Percentiles rank a stretch among this genome's conserved stretches.
These are phyloP conservation scores for Leucosporidium yakuticum DNA, from an alignment of 768 basidiomycete genomes.

Conservation along the genomic window DNA sequence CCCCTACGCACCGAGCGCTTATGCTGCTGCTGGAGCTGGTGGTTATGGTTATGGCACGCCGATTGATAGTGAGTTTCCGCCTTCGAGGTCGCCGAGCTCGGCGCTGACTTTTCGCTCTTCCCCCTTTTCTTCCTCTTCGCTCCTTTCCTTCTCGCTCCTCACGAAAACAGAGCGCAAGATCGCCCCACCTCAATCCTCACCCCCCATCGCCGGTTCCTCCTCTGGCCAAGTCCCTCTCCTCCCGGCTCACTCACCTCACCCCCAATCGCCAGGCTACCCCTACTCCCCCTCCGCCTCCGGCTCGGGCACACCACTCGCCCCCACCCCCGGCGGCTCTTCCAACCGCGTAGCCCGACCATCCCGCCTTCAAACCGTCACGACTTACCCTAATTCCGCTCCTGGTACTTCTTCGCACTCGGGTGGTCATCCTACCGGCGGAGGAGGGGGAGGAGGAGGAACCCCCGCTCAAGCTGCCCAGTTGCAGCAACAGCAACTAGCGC, in stretches of 20 bases:
- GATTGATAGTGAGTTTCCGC: slow-evolving; percentile 8
- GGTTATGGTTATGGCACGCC: neutral
- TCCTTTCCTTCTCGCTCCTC: neutral
- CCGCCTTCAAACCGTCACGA: slow-evolving; percentile 26
- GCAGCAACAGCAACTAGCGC: slow-evolving; percentile 21
- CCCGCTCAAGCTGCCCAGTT: slow-evolving; percentile 21
- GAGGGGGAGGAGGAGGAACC: neutral
- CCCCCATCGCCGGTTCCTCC: neutral
- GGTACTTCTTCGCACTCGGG: slow-evolving; percentile 3
- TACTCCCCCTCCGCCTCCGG: slow-evolving; percentile 5
- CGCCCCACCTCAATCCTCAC: neutral
- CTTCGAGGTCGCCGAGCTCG: too few relatives aligned
- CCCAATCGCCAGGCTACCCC: neutral
- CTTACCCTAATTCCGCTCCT: slow-evolving; percentile 15
- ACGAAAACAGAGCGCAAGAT: slow-evolving; percentile 16
- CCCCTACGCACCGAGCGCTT: slow-evolving; percentile 4
- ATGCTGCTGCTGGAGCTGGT: neutral
- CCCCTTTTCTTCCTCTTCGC: neutral
- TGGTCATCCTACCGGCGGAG: neutral
- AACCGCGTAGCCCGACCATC: slow-evolving; percentile 20
- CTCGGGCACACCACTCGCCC: slow-evolving; percentile 12
- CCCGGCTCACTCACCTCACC: slow-evolving; percentile 16
- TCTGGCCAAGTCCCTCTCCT: slow-evolving; percentile 19
- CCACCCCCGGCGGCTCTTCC: neutral
- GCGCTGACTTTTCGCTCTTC: too few relatives aligned